phyloP scores from a whole-genome alignment of 106 monocot species.

The Acanthochlamys bracteata region DNA sequence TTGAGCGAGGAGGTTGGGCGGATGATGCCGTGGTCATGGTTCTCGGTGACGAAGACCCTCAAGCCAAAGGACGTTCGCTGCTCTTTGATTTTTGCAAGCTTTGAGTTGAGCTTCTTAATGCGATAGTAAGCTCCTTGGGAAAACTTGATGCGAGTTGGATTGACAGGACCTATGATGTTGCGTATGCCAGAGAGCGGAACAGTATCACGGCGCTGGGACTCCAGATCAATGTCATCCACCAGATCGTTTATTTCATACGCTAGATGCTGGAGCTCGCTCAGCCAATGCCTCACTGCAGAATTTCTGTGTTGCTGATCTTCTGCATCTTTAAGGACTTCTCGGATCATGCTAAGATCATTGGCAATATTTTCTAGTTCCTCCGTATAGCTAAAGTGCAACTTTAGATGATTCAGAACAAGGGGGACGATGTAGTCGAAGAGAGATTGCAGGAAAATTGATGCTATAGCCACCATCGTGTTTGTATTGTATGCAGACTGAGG shows the following conservation, averaged over 20 bases:
- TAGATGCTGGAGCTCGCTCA: constrained; percentile 8
- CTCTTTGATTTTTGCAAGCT: constrained; percentile 1
- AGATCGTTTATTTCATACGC: constrained; percentile 15
- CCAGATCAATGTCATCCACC: constrained; percentile 9
- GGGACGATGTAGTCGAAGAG: neutral
- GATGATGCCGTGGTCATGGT: neutral
- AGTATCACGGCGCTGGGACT: neutral
- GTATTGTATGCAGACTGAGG: no score
- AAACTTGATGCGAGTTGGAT: neutral
- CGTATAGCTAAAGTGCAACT: neutral
- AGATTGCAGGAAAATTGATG: neutral
- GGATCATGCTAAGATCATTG: neutral
- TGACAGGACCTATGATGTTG: neutral
- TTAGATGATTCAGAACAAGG: neutral
- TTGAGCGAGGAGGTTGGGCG: constrained; percentile 2
- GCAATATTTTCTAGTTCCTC: neutral
- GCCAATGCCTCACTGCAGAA: constrained; percentile 3
- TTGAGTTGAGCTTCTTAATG: neutral
- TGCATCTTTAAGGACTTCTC: constrained; percentile 11
- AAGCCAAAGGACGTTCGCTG: constrained; percentile 3
- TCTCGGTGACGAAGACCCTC: neutral
- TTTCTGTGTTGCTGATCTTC: constrained; percentile 9
- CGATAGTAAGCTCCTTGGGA: neutral
- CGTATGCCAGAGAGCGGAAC: neutral
- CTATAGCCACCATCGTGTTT: neutral